Conservation (phyloP, 805 yeast species). For the Pichia sporocuriosa region DNA sequence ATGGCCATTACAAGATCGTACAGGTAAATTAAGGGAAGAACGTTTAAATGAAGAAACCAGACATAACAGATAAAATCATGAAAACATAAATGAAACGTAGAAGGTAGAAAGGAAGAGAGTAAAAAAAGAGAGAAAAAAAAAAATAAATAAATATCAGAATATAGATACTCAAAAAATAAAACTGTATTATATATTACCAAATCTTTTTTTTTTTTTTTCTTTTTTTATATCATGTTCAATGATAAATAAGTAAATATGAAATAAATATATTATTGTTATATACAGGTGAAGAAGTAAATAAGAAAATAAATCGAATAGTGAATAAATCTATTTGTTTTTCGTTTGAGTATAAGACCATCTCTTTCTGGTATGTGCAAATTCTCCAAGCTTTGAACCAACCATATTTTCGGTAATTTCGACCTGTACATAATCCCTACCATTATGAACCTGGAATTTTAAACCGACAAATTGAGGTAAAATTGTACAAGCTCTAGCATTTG, state of each 20-base stretch:
- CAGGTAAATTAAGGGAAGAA: conserved; percentile 75
- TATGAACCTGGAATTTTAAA: conserved; percentile 87
- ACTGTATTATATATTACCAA: too few relatives aligned
- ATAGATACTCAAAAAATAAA: too few relatives aligned
- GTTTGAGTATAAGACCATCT: conserved; percentile 76
- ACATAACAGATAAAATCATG: not conserved
- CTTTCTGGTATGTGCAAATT: conserved; percentile 91
- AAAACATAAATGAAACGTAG: not conserved
- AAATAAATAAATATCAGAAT: too few relatives aligned
- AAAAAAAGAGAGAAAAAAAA: too few relatives aligned
- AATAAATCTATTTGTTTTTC: conserved; percentile 43
- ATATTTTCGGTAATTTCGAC: conserved; percentile 84
- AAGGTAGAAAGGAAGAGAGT: not conserved
- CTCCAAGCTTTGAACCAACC: conserved; percentile 95
- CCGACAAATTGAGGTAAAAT: conserved; percentile 96
- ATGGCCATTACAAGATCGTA: conserved; percentile 81
- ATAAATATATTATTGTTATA: too few relatives aligned
- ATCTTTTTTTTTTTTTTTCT: too few relatives aligned
- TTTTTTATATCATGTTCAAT: too few relatives aligned
- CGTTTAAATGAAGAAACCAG: conserved; percentile 31
- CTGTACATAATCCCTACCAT: conserved; percentile 90
- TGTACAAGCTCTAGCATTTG: conserved; percentile 94
- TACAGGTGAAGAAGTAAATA: not conserved
- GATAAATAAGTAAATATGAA: not conserved
- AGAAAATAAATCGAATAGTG: not conserved